Evolutionary conservation across 305 asterid genomes (phyloP).

Genomic region (Plantago lanceolata): DNA sequence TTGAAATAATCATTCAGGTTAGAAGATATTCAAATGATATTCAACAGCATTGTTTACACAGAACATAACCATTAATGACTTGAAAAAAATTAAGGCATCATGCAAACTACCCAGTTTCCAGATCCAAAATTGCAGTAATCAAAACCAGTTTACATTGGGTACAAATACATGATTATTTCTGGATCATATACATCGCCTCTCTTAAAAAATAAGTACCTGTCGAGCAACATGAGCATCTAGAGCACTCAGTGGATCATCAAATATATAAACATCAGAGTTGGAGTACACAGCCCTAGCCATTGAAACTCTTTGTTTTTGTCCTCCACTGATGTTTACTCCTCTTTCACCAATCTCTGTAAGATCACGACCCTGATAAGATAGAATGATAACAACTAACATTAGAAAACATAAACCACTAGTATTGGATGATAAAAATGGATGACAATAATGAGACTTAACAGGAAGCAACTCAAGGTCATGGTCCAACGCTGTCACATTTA

Average conservation of each 20-base stretch:
- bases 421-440: slow-evolving; percentile 12
- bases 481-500: slow-evolving; percentile 70
- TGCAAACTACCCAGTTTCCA: too few relatives aligned
- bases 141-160: too few relatives aligned
- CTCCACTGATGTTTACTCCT: slow-evolving; percentile 97
- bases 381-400: slow-evolving; percentile 19
- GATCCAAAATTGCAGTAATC: too few relatives aligned
- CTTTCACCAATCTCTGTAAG: slow-evolving; percentile 98
- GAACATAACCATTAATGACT: too few relatives aligned
- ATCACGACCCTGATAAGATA: slow-evolving; percentile 73
- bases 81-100: too few relatives aligned
- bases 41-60: too few relatives aligned
- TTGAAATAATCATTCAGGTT: slow-evolving; percentile 16
- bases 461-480: slow-evolving; percentile 92
- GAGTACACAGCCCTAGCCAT: slow-evolving; percentile 98
- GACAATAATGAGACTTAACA: slow-evolving; percentile 41
- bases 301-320: slow-evolving; percentile 98
- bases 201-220: slow-evolving; percentile 48
- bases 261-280: slow-evolving; percentile 85
- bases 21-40: too few relatives aligned
- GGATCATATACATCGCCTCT: too few relatives aligned
- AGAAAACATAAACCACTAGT: slow-evolving; percentile 15
- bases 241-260: slow-evolving; percentile 96
- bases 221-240: slow-evolving; percentile 92
- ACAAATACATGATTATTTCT: too few relatives aligned